Conservation (phyloP, 441 rosid genomes). For the Biscutella auriculata region DNA sequence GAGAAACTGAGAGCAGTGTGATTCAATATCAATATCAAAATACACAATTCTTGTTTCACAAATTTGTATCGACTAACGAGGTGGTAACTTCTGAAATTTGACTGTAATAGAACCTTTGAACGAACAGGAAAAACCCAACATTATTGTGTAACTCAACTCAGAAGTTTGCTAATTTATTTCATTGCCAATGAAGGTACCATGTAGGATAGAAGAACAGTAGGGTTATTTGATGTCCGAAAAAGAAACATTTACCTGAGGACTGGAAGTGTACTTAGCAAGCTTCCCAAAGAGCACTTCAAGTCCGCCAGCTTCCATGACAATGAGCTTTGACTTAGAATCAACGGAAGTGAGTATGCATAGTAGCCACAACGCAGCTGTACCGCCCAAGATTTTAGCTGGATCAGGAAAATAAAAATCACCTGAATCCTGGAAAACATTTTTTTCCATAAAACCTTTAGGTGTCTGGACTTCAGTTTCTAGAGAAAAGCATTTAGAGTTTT, state of each 20-base stretch:
- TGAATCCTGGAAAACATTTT: constrained; percentile 18
- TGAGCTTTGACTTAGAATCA: constrained; percentile 61
- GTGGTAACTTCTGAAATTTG: not conserved
- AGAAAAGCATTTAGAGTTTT: constrained; percentile 19
- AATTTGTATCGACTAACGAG: constrained; percentile 29
- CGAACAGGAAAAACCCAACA: not conserved
- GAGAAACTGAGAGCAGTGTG: not conserved
- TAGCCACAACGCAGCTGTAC: constrained; percentile 70
- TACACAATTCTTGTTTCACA: constrained; percentile 42
- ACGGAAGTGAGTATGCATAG: constrained; percentile 83
- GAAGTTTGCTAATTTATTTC: constrained; percentile 1
- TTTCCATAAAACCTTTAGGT: constrained; percentile 23
- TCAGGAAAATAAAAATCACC: constrained; percentile 28
- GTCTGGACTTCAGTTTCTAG: constrained; percentile 39
- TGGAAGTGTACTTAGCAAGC: constrained; percentile 28
- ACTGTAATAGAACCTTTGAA: not conserved
- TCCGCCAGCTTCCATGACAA: constrained; percentile 86
- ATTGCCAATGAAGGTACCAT: constrained; percentile 1
- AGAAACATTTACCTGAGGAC: constrained; percentile 22
- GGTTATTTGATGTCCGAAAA: not conserved
- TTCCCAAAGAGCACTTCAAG: constrained; percentile 50
- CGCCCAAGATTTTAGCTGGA: constrained; percentile 58
- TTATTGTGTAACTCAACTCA: not conserved
- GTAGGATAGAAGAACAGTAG: not conserved
- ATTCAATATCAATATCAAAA: not conserved